Evolutionary conservation across 2,329 filamentous ascomycete species (phyloP), one percentile per base, ranked within the genome.

Genomic region (Colletotrichum tabaci): DNA sequence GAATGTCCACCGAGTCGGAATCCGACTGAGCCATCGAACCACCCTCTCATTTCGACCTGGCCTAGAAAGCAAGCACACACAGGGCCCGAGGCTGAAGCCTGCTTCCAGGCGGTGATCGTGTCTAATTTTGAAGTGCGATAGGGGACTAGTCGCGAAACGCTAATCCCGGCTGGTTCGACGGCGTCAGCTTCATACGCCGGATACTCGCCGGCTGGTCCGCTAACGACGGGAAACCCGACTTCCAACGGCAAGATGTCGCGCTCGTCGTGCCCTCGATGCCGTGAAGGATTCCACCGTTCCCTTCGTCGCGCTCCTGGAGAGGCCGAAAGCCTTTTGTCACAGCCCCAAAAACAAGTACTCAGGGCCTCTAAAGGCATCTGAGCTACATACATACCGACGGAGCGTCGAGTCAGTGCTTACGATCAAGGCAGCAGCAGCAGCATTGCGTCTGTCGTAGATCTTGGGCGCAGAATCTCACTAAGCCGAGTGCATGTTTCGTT

Each of bases 161-260:
- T 58, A 63, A 35, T 15, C 50, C 40, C 9, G 38, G 53, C 58
- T 47, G 26, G 52, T 5, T 18, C n/a, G 55, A 67, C 57, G 44
- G 49, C 49, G 44, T 21, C 44, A 38, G 44, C 44, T 30, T 58
- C 67, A 67, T n/a, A 71, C 64, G 38, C 67, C 64, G 64, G 67
- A 67, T 40, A 52, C 42, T 40, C 52, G 26, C 16, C 62, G 50
- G 66, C 55, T 50, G 49, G 35, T 13, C 35, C 42, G 56, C 50
- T 57, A 67, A 38, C 23, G n/a, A 50, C 50, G 63, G 63, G 67
- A 71, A 61, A 57, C 40, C 57, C 50, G 67, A 67, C 50, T 46
- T 52, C 40, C 64, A 71, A 71, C 56, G 50, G 56, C 57, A 62
- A 26, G 35, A n/a, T 57, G 26, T 57, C 18, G 18, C 16, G 30